These are phyloP conservation scores for Chytriomyces sp. DNA, from an alignment of 192 early-diverging fungal genomes.

Conservation along the genomic window DNA sequence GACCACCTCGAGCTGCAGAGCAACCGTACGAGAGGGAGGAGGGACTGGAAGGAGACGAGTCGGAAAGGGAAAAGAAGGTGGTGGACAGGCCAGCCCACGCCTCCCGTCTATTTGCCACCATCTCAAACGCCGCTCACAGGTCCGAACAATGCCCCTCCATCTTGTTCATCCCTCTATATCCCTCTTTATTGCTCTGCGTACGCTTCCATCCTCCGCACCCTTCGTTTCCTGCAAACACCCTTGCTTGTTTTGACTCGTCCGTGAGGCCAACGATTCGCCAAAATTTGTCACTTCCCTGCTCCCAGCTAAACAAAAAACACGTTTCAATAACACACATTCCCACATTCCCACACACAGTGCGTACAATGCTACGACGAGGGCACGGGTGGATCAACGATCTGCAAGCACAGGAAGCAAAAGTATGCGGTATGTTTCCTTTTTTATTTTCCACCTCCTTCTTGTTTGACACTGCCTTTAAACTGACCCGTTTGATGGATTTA, in stretches of 20 bases:
- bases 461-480: too few species aligned
- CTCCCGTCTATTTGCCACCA: slow-evolving; percentile 31
- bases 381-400: slow-evolving; percentile 33
- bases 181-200: neutral
- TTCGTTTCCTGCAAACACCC: neutral
- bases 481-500: too few species aligned
- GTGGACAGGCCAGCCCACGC: neutral
- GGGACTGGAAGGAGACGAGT: too few species aligned
- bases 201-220: neutral
- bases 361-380: slow-evolving; percentile 34
- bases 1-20: too few species aligned
- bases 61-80: too few species aligned
- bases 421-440: slow-evolving; percentile 18
- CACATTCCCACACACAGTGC: slow-evolving; percentile 10
- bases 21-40: too few species aligned
- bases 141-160: neutral
- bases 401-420: slow-evolving; percentile 30
- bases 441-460: too few species aligned
- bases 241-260: neutral
- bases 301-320: neutral
- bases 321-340: neutral
- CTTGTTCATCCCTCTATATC: neutral
- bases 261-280: neutral
- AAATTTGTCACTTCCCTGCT: slow-evolving; percentile 11
- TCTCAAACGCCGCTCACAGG: slow-evolving; percentile 26